These are phyloP conservation scores for Phytopythium cucurbitacearum DNA, from an alignment of 352 stramenopile genomes.

Conservation along the genomic window DNA sequence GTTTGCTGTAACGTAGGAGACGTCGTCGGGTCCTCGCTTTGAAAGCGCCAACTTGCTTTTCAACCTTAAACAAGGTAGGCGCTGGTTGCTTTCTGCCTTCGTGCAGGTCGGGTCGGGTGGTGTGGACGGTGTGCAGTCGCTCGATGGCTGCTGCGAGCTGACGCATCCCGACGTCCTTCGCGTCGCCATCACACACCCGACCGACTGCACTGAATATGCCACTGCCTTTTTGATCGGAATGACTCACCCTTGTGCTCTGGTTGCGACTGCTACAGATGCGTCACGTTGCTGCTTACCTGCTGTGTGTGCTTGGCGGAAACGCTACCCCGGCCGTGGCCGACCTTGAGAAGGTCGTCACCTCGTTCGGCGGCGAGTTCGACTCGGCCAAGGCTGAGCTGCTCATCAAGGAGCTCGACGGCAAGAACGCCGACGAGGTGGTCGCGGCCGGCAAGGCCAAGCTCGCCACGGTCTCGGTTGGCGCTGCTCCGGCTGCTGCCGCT, in stretches of 20 bases:
- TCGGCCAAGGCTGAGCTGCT: slow-evolving; percentile 75
- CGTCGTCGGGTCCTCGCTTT: slow-evolving; percentile 66
- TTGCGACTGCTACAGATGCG: slow-evolving; percentile 55
- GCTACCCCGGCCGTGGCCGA: slow-evolving; percentile 64
- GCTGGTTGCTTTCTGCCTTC: slow-evolving; percentile 6
- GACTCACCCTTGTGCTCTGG: neutral
- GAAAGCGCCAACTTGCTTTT: slow-evolving; percentile 55
- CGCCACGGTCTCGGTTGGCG: slow-evolving; percentile 72
- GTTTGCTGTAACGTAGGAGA: slow-evolving; percentile 39
- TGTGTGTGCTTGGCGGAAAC: slow-evolving; percentile 86
- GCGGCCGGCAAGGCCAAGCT: slow-evolving; percentile 84
- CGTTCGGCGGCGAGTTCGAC: slow-evolving; percentile 80
- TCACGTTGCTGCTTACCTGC: slow-evolving; percentile 91
- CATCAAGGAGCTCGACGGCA: slow-evolving; percentile 86
- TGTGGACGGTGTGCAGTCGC: neutral
- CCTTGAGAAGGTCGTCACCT: slow-evolving; percentile 81
- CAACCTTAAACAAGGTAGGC: slow-evolving; percentile 89
- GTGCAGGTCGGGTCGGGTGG: neutral
- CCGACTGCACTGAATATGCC: too few species aligned
- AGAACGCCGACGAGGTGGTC: slow-evolving; percentile 86
- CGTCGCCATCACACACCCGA: too few species aligned
- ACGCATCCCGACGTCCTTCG: too few species aligned
- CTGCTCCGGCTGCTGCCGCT: slow-evolving; percentile 31
- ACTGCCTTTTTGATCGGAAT: neutral
- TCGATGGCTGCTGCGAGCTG: neutral